Conservation (phyloP, 176 grass and related monocot genomes). For the Oryza nivara region DNA sequence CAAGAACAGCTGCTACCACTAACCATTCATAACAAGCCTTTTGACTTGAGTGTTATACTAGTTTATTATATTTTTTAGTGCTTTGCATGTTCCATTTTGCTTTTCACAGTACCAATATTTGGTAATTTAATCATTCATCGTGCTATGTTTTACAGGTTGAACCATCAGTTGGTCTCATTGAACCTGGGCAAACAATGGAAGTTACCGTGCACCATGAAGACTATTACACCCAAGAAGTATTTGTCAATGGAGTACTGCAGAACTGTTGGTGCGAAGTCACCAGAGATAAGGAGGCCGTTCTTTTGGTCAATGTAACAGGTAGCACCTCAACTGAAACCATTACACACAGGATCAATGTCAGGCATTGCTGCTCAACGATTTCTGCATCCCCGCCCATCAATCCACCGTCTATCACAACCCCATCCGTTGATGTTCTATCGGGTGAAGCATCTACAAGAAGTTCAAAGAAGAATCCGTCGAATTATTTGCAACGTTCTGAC, state of each 20-base stretch:
- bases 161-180: conserved; percentile 72
- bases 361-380: conserved; percentile 53
- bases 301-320: conserved; percentile 69
- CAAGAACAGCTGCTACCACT: neutral
- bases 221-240: conserved; percentile 65
- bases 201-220: conserved; percentile 73
- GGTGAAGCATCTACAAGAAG: conserved; percentile 3
- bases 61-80: neutral
- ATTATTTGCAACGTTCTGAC: conserved; percentile 60
- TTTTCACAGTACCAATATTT: neutral
- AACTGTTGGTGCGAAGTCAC: conserved; percentile 71
- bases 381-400: neutral
- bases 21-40: neutral
- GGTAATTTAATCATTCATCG: neutral
- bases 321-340: conserved; percentile 55
- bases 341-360: conserved; percentile 70
- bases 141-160: conserved; percentile 55
- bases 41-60: neutral
- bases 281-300: conserved; percentile 61
- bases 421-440: neutral
- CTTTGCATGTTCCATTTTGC: neutral
- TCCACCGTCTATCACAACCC: neutral
- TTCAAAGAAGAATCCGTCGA: conserved; percentile 53
- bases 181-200: conserved; percentile 71
- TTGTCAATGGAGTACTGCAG: conserved; percentile 61